These are phyloP conservation scores for Arabidopsis lyrata DNA, from an alignment of 441 rosid genomes.

Conservation along the genomic window DNA sequence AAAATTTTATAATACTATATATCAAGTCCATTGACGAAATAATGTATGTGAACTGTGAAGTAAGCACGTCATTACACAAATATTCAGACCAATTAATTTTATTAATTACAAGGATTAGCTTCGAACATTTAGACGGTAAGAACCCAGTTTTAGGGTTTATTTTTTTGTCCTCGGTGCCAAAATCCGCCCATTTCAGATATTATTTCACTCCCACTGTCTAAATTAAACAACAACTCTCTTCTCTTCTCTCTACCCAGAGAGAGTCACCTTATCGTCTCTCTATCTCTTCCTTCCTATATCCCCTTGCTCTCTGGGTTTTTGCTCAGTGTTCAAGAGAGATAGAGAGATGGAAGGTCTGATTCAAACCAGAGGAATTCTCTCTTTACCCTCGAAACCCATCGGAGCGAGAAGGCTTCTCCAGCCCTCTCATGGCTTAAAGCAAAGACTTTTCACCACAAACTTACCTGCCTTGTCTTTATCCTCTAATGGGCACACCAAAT, in stretches of 20 bases:
- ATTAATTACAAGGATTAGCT: slow-evolving; percentile 1
- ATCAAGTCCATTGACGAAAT: background rate
- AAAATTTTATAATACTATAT: too few species aligned
- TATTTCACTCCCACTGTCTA: slow-evolving; percentile 2
- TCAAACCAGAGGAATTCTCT: slow-evolving; percentile 79
- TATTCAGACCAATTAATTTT: background rate
- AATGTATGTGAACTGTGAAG: too few species aligned
- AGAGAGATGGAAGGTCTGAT: slow-evolving; percentile 72
- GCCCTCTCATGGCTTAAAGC: slow-evolving; percentile 76
- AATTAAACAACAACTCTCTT: slow-evolving; percentile 26
- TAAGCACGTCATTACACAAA: slow-evolving; percentile 7
- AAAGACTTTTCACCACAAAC: slow-evolving; percentile 64
- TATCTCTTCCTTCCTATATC: slow-evolving; percentile 38
- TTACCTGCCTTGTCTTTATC: slow-evolving; percentile 63
- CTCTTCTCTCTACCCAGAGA: slow-evolving; percentile 37
- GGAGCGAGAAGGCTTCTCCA: slow-evolving; percentile 51
- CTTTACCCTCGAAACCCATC: slow-evolving; percentile 75
- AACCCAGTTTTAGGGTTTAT: slow-evolving; percentile 35
- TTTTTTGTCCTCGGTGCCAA: background rate
- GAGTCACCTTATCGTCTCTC: slow-evolving; percentile 44
- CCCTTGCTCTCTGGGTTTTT: slow-evolving; percentile 35
- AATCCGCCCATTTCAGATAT: slow-evolving; percentile 15
- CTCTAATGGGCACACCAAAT: slow-evolving; percentile 55
- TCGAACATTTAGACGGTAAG: slow-evolving; percentile 12
- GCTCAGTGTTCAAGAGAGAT: slow-evolving; percentile 23